Percentiles rank a stretch among this genome's conserved stretches.
Evolutionary conservation across 1,284 basidiomycete genomes (phyloP).

Genomic region (Rugosomyces carneus): DNA sequence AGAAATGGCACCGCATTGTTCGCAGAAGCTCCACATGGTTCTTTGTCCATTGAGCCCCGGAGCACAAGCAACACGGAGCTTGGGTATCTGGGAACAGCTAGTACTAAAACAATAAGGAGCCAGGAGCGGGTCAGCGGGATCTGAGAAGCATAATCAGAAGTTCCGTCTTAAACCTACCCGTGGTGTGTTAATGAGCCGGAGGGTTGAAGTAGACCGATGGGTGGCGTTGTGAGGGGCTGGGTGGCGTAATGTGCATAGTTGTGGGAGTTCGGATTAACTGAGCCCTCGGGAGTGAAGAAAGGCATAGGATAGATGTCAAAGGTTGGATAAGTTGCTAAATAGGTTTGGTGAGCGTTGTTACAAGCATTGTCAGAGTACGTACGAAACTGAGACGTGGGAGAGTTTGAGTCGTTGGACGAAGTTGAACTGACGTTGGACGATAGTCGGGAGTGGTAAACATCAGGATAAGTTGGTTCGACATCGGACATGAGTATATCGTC

Average conservation of each 20-base stretch:
- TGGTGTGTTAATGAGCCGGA: slow-evolving; percentile 58
- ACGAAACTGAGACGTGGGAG: slow-evolving; percentile 38
- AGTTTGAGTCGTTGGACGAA: slow-evolving; percentile 41
- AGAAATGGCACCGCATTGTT: slow-evolving; percentile 81
- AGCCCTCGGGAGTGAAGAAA: slow-evolving; percentile 40
- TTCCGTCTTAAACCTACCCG: slow-evolving; percentile 47
- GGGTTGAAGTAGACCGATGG: slow-evolving; percentile 64
- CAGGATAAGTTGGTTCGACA: slow-evolving; percentile 45
- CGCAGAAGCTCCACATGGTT: slow-evolving; percentile 82
- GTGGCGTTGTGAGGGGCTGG: slow-evolving; percentile 24
- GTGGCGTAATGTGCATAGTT: slow-evolving; percentile 38
- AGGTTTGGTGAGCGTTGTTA: slow-evolving; percentile 11
- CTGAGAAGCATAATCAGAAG: slow-evolving; percentile 1
- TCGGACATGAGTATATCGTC: slow-evolving; percentile 67
- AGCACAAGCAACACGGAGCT: slow-evolving; percentile 62
- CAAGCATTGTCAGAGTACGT: slow-evolving; percentile 20
- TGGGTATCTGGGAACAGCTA: slow-evolving; percentile 73
- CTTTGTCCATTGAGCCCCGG: slow-evolving; percentile 53
- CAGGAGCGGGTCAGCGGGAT: neutral
- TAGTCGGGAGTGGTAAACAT: slow-evolving; percentile 56
- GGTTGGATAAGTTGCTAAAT: slow-evolving; percentile 52
- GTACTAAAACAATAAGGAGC: slow-evolving; percentile 31
- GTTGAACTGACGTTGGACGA: slow-evolving; percentile 58
- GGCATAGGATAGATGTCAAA: slow-evolving; percentile 58
- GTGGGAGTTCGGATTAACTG: slow-evolving; percentile 43